phyloP scores from a whole-genome alignment of 2,329 filamentous ascomycete genomes.

The Conoideocrella luteorostrata region DNA sequence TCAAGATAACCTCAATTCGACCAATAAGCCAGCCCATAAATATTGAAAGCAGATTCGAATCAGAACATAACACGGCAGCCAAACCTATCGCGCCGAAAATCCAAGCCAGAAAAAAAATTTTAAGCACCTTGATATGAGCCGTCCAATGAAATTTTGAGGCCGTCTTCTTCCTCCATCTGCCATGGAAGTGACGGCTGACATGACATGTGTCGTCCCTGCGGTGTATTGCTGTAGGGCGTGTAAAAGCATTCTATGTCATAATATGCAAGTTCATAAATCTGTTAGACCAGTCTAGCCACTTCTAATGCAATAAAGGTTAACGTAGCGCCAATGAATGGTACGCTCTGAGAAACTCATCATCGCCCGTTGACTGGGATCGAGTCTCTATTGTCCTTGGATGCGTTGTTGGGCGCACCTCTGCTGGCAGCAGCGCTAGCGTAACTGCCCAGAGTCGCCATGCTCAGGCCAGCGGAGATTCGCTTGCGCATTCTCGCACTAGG shows the following conservation, averaged over 20 bases:
- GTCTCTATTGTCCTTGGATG: conserved; percentile 23
- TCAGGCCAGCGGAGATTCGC: conserved; percentile 39
- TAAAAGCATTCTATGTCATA: conserved; percentile 7
- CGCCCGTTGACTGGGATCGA: conserved; percentile 24
- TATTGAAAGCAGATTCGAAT: not conserved
- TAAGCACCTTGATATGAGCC: conserved; percentile 6
- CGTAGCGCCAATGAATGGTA: not conserved
- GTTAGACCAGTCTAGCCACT: conserved; percentile 1
- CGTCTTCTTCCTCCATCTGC: not conserved
- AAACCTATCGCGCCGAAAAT: conserved; percentile 2
- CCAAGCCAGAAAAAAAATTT: not conserved
- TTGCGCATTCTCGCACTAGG: conserved; percentile 40
- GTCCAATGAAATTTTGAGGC: conserved; percentile 6
- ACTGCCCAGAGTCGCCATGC: conserved; percentile 32
- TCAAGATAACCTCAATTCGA: too few relatives aligned
- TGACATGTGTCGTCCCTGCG: not conserved
- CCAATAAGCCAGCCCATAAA: not conserved
- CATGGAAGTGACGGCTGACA: not conserved
- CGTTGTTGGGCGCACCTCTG: conserved; percentile 19
- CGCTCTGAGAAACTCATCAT: conserved; percentile 14
- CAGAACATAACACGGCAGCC: not conserved
- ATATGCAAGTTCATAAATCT: conserved; percentile 2
- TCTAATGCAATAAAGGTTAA: conserved; percentile 1
- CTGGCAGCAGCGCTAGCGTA: conserved; percentile 31
- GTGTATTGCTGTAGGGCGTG: not conserved